Evolutionary conservation across 2,329 filamentous ascomycete species (phyloP).

Genomic region (Elsinoe fawcettii): DNA sequence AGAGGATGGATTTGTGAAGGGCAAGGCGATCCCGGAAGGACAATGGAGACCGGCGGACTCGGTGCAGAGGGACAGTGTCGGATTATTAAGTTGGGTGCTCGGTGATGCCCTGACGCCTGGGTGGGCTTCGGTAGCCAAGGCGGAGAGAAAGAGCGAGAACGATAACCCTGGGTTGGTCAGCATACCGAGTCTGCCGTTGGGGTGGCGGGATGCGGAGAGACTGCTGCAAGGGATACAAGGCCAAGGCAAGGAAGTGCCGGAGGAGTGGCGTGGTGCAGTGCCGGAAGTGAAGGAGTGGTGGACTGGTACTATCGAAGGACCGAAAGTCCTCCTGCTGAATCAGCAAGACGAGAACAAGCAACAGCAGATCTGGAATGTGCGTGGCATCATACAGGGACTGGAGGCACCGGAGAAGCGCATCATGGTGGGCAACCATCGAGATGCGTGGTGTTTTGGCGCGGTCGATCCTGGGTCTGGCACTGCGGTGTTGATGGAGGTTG

Average conservation of each 20-base stretch:
- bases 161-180: conserved; percentile 65
- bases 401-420: conserved; percentile 78
- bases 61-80: conserved; percentile 75
- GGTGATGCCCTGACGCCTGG: conserved; percentile 92
- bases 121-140: conserved; percentile 62
- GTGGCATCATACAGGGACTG: conserved; percentile 74
- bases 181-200: conserved; percentile 83
- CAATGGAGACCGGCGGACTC: conserved; percentile 73
- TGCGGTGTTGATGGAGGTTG: conserved; percentile 82
- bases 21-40: conserved; percentile 66
- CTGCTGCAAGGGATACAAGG: conserved; percentile 70
- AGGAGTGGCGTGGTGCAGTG: conserved; percentile 69
- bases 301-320: conserved; percentile 67
- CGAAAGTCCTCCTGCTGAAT: conserved; percentile 74
- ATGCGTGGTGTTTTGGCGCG: conserved; percentile 85
- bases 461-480: conserved; percentile 81
- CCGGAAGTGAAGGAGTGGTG: conserved; percentile 73
- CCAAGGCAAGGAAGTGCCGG: conserved; percentile 59
- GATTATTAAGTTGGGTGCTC: conserved; percentile 70
- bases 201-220: conserved; percentile 80
- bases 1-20: conserved; percentile 72
- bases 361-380: conserved; percentile 86
- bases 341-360: conserved; percentile 74
- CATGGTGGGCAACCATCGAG: conserved; percentile 86
- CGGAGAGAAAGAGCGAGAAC: conserved; percentile 59